phyloP scores from a whole-genome alignment of 2,329 filamentous ascomycete genomes.

The Ophiostoma novo-ulmi region DNA sequence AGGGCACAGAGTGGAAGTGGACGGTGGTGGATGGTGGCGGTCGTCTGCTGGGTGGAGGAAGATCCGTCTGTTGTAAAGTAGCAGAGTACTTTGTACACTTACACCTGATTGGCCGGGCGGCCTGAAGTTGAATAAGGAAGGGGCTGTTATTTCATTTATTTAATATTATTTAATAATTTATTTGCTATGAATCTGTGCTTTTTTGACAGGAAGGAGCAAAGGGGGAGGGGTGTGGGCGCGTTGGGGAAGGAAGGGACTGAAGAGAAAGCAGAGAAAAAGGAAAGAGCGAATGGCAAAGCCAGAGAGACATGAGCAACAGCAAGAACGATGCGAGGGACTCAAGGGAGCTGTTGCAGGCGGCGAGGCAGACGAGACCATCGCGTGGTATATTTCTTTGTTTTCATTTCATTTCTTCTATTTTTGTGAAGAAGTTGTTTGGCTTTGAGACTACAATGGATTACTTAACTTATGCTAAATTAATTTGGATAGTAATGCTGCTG shows the following conservation, averaged over 20 bases:
- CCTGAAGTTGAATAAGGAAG: constrained; percentile 19
- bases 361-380: background rate
- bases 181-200: background rate
- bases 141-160: constrained; percentile 7
- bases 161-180: background rate
- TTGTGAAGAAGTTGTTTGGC: background rate
- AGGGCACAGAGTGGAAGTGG: constrained; percentile 20
- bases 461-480: background rate
- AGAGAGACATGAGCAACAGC: background rate
- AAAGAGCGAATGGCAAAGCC: constrained; percentile 1
- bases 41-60: constrained; percentile 20
- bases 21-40: constrained; percentile 16
- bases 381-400: background rate
- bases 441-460: background rate
- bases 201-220: constrained; percentile 10
- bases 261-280: background rate
- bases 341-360: background rate
- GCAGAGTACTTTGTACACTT: constrained; percentile 23
- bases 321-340: background rate
- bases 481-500: background rate
- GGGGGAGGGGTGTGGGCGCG: constrained; percentile 13
- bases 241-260: constrained; percentile 5
- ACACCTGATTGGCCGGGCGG: constrained; percentile 22
- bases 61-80: constrained; percentile 20
- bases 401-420: background rate